A percentile compares a stretch with the other conserved stretches of the same genome.
Conservation (phyloP, 2,329 filamentous ascomycete species). For the Colletotrichum neosansevieriae region DNA sequence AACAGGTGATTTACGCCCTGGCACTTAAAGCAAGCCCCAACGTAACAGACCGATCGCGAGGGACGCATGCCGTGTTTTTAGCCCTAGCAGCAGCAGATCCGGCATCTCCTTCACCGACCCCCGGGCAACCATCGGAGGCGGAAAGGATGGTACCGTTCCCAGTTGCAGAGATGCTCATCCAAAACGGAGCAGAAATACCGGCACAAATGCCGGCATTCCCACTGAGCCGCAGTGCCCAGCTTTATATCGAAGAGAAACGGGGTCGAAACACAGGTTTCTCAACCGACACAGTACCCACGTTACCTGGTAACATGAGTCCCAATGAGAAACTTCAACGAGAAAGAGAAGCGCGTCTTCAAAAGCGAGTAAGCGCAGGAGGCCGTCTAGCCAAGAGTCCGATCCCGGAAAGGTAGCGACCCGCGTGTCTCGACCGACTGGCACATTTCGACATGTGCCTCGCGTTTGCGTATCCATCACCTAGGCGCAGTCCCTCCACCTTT, state of each 20-base stretch:
- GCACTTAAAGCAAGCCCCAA: slow-evolving; percentile 91
- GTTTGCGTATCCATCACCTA: slow-evolving; percentile 23
- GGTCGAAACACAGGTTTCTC: slow-evolving; percentile 61
- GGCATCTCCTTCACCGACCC: slow-evolving; percentile 73
- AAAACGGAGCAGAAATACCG: slow-evolving; percentile 94
- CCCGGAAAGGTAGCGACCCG: slow-evolving; percentile 68
- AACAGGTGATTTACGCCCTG: slow-evolving; percentile 90
- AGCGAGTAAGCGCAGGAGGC: slow-evolving; percentile 82
- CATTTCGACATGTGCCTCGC: slow-evolving; percentile 34
- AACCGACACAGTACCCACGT: slow-evolving; percentile 70
- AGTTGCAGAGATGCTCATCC: slow-evolving; percentile 88
- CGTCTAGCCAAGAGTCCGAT: slow-evolving; percentile 75
- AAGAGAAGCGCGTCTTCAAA: slow-evolving; percentile 78
- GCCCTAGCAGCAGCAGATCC: slow-evolving; percentile 94
- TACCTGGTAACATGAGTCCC: slow-evolving; percentile 62
- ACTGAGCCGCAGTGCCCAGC: slow-evolving; percentile 81
- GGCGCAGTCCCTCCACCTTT: slow-evolving; percentile 20
- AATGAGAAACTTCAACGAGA: slow-evolving; percentile 69
- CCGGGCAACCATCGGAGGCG: slow-evolving; percentile 53
- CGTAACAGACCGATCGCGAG: slow-evolving; percentile 83
- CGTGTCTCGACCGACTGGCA: slow-evolving; percentile 41
- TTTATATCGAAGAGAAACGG: slow-evolving; percentile 86
- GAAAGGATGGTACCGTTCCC: slow-evolving; percentile 79
- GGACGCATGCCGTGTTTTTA: slow-evolving; percentile 89
- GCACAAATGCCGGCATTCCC: slow-evolving; percentile 81